phyloP scores from a whole-genome alignment of 352 stramenopile genomes.

The Saprolegnia parasitica region DNA sequence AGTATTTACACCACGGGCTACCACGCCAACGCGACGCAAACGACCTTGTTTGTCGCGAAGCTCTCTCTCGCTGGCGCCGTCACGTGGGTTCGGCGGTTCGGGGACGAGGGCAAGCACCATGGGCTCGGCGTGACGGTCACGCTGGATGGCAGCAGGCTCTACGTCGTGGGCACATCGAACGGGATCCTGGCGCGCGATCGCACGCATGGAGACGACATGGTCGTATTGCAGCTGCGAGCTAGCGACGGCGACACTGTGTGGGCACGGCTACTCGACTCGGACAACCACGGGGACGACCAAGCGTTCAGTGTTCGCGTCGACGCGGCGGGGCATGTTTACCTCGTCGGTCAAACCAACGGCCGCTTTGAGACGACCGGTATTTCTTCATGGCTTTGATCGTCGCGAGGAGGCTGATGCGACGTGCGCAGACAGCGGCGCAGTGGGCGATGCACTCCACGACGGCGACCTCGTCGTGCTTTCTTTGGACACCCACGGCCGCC shows the following conservation, averaged over 20 bases:
- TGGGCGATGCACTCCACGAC: not conserved
- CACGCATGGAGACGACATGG: not conserved
- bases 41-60: not conserved
- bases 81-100: not conserved
- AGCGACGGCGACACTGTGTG: not conserved
- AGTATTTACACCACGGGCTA: not conserved
- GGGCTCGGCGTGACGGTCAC: not conserved
- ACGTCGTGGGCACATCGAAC: not conserved
- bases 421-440: not conserved
- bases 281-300: not conserved
- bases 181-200: not conserved
- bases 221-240: not conserved
- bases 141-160: not conserved
- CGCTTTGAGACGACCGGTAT: not conserved
- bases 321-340: not conserved
- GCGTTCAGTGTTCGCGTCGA: not conserved
- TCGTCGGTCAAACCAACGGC: slow-evolving; percentile 7
- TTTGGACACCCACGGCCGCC: not conserved
- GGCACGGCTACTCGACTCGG: not conserved
- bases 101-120: not conserved
- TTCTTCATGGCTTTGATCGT: too few species aligned
- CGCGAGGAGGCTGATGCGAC: not conserved
- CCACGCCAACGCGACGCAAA: too few species aligned
- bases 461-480: not conserved
- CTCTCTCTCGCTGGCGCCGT: not conserved